Evolutionary conservation across 2,329 filamentous ascomycete species (phyloP).

Genomic region (Aspergillus sp.): DNA sequence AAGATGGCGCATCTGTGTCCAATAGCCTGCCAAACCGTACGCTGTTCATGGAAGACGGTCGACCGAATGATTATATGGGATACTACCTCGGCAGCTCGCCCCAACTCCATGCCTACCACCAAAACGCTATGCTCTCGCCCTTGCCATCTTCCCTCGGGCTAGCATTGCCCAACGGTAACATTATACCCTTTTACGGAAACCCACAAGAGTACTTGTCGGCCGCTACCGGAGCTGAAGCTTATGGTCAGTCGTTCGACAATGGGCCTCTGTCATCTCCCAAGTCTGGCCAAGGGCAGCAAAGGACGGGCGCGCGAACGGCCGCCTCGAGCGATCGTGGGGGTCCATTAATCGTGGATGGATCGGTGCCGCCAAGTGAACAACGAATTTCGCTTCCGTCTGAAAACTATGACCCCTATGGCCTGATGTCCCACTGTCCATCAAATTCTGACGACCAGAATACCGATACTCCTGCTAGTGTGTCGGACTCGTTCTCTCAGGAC

Average conservation of each 20-base stretch:
- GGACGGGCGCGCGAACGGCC: conserved; percentile 28
- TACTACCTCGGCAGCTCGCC: conserved; percentile 48
- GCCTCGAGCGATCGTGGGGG: conserved; percentile 33
- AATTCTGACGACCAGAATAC: conserved; percentile 40
- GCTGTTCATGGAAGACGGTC: conserved; percentile 37
- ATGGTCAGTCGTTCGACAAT: conserved; percentile 23
- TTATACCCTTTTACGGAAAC: conserved; percentile 30
- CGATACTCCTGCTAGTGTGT: conserved; percentile 38
- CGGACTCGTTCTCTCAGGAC: conserved; percentile 40
- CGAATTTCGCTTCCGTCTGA: conserved; percentile 34
- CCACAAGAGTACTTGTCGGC: conserved; percentile 36
- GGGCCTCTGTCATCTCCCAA: conserved; percentile 22
- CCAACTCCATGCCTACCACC: conserved; percentile 42
- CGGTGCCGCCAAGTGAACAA: conserved; percentile 40
- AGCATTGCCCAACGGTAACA: conserved; percentile 39
- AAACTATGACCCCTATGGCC: conserved; percentile 35
- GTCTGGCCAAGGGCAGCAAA: conserved; percentile 19
- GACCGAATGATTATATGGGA: conserved; percentile 44
- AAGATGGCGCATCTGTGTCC: conserved; percentile 29
- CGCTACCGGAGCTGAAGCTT: conserved; percentile 25
- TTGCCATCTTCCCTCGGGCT: conserved; percentile 39
- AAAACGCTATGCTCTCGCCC: conserved; percentile 39
- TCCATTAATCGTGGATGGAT: conserved; percentile 50
- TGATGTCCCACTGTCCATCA: conserved; percentile 41
- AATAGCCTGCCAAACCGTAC: conserved; percentile 35